A percentile compares a stretch with the other conserved stretches of the same genome.
phyloP scores from a whole-genome alignment of 73 alveolate genomes.

The Symbiodinium pilosum region DNA sequence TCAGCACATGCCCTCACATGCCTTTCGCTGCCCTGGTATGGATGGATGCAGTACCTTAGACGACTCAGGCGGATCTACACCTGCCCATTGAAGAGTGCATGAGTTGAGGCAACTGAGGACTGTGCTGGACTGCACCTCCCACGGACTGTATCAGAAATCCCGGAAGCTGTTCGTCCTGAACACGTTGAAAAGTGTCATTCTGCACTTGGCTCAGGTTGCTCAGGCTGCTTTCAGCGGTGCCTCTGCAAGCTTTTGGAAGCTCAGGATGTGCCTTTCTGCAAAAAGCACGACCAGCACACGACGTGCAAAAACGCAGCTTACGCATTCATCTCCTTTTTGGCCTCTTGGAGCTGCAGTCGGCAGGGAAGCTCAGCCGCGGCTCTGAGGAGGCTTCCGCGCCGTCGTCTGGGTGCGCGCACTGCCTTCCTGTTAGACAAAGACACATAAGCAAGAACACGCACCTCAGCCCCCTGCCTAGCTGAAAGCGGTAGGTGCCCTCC shows the following conservation, averaged over 20 bases:
- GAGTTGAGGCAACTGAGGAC: too few relatives aligned
- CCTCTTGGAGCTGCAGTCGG: conserved; percentile 64
- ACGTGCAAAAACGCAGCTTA: background rate
- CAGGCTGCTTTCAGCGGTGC: background rate
- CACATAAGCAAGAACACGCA: background rate
- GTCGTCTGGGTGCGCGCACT: conserved; percentile 66
- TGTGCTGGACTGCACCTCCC: conserved; percentile 13
- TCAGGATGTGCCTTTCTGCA: conserved; percentile 7
- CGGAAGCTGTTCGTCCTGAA: conserved; percentile 9
- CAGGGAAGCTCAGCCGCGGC: conserved; percentile 66
- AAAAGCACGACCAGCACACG: too few relatives aligned
- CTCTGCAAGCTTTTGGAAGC: conserved; percentile 54
- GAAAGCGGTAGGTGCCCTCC: conserved; percentile 1
- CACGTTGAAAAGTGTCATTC: background rate
- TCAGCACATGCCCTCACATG: background rate
- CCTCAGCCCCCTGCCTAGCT: conserved; percentile 32
- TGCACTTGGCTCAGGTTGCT: background rate
- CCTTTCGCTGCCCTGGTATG: conserved; percentile 47
- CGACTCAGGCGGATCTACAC: background rate
- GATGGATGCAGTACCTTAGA: conserved; percentile 53
- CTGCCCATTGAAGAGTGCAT: too few relatives aligned
- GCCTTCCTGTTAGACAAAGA: conserved; percentile 22
- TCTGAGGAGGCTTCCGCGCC: conserved; percentile 49
- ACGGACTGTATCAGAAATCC: conserved; percentile 50
- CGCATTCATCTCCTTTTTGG: background rate